Conservation (phyloP, 75 land plant genomes). For the Selaginella tamariscina region DNA sequence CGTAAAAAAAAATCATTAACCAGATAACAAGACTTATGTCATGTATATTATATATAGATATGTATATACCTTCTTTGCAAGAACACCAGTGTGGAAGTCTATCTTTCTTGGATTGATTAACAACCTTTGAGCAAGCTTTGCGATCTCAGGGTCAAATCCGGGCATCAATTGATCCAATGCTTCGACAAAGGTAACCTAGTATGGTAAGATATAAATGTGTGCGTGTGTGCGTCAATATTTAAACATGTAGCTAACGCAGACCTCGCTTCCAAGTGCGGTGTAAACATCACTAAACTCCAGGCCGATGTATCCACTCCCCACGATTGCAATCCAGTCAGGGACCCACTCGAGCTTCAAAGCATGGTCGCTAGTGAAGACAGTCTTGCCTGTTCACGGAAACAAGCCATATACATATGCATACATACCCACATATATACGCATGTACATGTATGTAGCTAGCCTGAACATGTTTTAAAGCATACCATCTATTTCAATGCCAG, state of each 20-base stretch:
- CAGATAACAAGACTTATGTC: too few species aligned
- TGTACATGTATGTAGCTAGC: not conserved
- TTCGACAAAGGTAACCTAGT: slow-evolving; percentile 99
- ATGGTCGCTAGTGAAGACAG: slow-evolving; percentile 98
- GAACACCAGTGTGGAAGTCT: slow-evolving; percentile 89
- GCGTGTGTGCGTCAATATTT: not conserved
- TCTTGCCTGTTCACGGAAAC: slow-evolving; percentile 55
- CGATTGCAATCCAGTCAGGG: slow-evolving; percentile 96
- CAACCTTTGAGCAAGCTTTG: slow-evolving; percentile 88
- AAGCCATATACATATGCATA: slow-evolving; percentile 1
- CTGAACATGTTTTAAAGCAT: not conserved
- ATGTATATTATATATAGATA: not conserved
- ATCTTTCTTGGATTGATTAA: slow-evolving; percentile 91
- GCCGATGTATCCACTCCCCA: slow-evolving; percentile 99
- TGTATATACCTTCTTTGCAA: slow-evolving; percentile 78
- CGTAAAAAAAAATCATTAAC: too few species aligned
- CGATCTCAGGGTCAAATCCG: slow-evolving; percentile 98
- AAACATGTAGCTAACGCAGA: slow-evolving; percentile 12
- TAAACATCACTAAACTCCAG: slow-evolving; percentile 99
- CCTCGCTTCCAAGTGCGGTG: slow-evolving; percentile 99
- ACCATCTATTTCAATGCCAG: slow-evolving; percentile 99
- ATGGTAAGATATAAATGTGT: too few species aligned
- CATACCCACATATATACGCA: not conserved
- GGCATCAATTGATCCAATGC: slow-evolving; percentile 99
- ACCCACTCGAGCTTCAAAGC: slow-evolving; percentile 97